Evolutionary conservation across 164 flowering plant genomes (phyloP), one percentile per base, ranked within the genome.

Genomic region (Protea cynaroides): DNA sequence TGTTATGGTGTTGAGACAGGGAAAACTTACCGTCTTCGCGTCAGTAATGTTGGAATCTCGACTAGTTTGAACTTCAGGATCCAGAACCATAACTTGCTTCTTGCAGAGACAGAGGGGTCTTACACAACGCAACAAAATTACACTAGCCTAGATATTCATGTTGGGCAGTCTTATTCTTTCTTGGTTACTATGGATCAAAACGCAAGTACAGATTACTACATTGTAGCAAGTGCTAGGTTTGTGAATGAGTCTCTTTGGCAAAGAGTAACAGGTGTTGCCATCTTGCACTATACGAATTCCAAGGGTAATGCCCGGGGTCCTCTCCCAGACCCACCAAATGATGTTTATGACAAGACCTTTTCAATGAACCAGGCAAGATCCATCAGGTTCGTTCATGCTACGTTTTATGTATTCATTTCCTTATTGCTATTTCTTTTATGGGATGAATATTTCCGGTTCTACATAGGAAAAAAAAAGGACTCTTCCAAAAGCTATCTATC

Each of bases 301-400:
- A 89, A 91, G 74, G 96, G 95, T 51, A 76, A 76, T 53, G 96
- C 96, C 49, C 38, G 69, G 4, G 97, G 97, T 51, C 94, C 96
- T 62, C 85, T 95, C 21, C 99, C 97, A 22, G 87, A 76, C 19
- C 71, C 86, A 50, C 99, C 99, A 43, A 78, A 86, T 61, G 99
- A 95, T 74, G 70, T 81, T 37, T 89, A 44, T 69, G 97, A 95
- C 80, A 91, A 84, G 69, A 81, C 97, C 14, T 89, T 67, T 76
- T 95, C 99, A n/a, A 88, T 95, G 97, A 95, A 95, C 79, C 97
- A 95, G 70, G 99, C 97, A 14, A 81, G 96, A 80, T 91, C 97
- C 17, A 83, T 95, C 82, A 89, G 99, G 99, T 92, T 55, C 21
- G 82, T 72, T 55, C 56, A 1, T 18, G 7, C 14, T 23, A 8